Evolutionary conservation across 1,284 basidiomycete species (phyloP), one percentile per base, ranked within the genome.

Genomic region (Ceratobasidium sp.): DNA sequence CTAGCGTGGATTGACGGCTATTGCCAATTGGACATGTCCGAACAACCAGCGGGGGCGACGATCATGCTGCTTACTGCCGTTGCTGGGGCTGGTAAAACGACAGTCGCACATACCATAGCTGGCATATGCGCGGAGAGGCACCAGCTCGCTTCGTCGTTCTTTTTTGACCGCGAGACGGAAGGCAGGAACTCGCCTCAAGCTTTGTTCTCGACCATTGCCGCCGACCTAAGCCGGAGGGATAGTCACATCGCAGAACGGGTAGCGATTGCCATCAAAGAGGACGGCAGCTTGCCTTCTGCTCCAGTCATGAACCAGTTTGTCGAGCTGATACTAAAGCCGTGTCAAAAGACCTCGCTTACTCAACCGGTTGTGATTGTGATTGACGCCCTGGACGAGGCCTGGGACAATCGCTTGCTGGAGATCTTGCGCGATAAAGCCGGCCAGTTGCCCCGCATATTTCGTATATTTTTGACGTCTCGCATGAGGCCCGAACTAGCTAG

Each of bases 1-100:
- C 3, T 64, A 1, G 23, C 45, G 1, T 64, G 61, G 61, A 21
- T 53, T 43, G 28, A 53, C 30, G 3, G 12, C 4, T 28, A 23
- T 2, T 14, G 1, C 52, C 6, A 28, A 23, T 5, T 23, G 21
- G 23, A 52, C 48, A 23, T 5, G 8, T 18, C 32, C 2, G 16
- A 26, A 2, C n/a, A 14, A 14, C 5, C 32, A 26, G 5, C 14
- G 30, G 21, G 2, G 41, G n/a, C 16, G 30, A 45, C 26, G 57
- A 46, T 72, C 52, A 53, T 45, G 36, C 59, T 61, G 23, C 48
- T 72, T 1, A 62, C 50, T 9, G 76, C 73, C 39, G 74, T 75
- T 16, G 73, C 77, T 28, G 77, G 77, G 6, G 72, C 60, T 23
- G 77, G 71, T 1, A 72, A 72, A 39, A 57, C 57, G 2, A 36